These are phyloP conservation scores for Phanerochaete sordida DNA, from an alignment of 768 basidiomycete species.

Conservation along the genomic window DNA sequence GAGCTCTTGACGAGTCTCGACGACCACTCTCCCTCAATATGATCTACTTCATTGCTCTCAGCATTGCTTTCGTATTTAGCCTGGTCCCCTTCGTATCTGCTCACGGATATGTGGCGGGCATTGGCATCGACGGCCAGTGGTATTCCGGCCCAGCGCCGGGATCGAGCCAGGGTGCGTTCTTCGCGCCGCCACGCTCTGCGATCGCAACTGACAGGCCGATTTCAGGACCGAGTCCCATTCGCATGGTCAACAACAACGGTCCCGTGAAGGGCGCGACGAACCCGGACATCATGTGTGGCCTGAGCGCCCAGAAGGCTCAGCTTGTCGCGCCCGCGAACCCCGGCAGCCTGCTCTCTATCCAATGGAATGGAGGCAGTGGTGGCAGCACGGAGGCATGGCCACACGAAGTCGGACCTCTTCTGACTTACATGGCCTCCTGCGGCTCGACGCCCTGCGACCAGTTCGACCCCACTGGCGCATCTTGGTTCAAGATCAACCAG, in stretches of 20 bases:
- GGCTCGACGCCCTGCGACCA: conserved; percentile 48
- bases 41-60: neutral
- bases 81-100: conserved; percentile 25
- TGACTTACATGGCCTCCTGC: conserved; percentile 68
- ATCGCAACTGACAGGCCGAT: neutral
- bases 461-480: conserved; percentile 52
- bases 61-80: conserved; percentile 17
- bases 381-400: conserved; percentile 15
- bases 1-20: conserved; percentile 9
- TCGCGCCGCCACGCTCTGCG: neutral
- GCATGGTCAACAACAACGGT: conserved; percentile 35
- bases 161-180: neutral
- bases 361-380: conserved; percentile 47
- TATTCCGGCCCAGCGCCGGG: conserved; percentile 37
- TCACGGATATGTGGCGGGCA: conserved; percentile 37
- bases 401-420: conserved; percentile 45
- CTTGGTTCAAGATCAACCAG: conserved; percentile 61
- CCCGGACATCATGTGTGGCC: conserved; percentile 56
- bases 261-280: conserved; percentile 57
- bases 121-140: conserved; percentile 37
- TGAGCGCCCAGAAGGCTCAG: conserved; percentile 42
- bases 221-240: conserved; percentile 28
- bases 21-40: neutral
- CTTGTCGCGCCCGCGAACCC: conserved; percentile 53
- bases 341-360: conserved; percentile 49